A percentile compares a stretch with the other conserved stretches of the same genome.
Evolutionary conservation across 2,329 filamentous ascomycete species (phyloP).

Genomic region (Rosellinia necatrix): DNA sequence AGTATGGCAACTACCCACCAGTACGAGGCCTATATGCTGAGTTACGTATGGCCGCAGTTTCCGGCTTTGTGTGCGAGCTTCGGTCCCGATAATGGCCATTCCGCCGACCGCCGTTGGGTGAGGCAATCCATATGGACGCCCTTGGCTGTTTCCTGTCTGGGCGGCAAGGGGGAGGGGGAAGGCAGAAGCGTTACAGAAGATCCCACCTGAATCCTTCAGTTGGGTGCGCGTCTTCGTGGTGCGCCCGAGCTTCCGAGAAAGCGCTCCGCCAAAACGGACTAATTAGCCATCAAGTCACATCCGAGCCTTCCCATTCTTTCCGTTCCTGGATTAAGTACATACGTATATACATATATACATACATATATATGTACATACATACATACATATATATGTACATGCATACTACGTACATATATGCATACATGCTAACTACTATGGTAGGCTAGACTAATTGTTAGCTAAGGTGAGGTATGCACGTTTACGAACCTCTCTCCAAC

Average conservation of each 20-base stretch:
- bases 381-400: no score
- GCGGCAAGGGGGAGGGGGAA: no score
- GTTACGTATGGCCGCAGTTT: not conserved
- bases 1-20: no score
- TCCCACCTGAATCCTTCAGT: conserved; percentile 6
- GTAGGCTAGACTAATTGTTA: no score
- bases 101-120: not conserved
- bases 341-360: no score
- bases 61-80: not conserved
- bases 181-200: conserved; percentile 6
- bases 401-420: no score
- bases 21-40: no score
- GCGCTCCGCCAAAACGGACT: not conserved
- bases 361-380: no score
- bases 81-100: conserved; percentile 20
- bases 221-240: not conserved
- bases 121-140: not conserved
- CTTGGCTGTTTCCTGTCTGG: not conserved
- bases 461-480: no score
- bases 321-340: no score
- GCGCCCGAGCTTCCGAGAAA: conserved; percentile 9
- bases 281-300: conserved; percentile 5
- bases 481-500: no score
- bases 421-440: no score
- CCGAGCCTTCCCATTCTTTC: not conserved